Conservation (phyloP, 2,329 filamentous ascomycete species). For the Colletotrichum sp. region DNA sequence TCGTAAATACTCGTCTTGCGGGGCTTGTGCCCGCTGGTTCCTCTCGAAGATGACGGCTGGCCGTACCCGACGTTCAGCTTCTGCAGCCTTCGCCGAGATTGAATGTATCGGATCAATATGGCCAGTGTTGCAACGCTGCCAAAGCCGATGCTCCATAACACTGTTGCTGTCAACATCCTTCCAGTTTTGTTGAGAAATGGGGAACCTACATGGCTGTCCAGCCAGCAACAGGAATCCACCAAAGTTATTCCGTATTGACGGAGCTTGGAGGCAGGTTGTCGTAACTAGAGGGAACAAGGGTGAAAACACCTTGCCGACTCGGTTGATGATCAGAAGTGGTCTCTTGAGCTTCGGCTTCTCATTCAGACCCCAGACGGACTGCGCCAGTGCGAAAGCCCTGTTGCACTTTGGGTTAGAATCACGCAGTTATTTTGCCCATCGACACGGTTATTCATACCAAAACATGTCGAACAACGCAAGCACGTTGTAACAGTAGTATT, state of each 20-base stretch:
- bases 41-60: background rate
- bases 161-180: background rate
- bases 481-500: constrained; percentile 1
- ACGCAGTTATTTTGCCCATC: fast-evolving
- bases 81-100: background rate
- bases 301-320: background rate
- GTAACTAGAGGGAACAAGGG: background rate
- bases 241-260: background rate
- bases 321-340: background rate
- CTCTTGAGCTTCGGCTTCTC: background rate
- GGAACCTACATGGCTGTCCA: background rate
- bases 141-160: background rate
- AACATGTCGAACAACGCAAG: background rate
- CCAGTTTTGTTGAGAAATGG: fast-evolving
- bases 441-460: background rate
- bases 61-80: background rate
- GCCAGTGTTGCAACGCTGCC: background rate
- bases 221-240: background rate
- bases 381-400: background rate
- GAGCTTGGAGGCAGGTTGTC: background rate
- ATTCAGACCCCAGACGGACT: constrained; percentile 2
- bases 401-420: fast-evolving
- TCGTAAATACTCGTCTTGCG: constrained; percentile 40
- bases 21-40: background rate
- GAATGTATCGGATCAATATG: background rate